phyloP scores from a whole-genome alignment of 2,329 filamentous ascomycete genomes.

The Aspergillus caelatus region DNA sequence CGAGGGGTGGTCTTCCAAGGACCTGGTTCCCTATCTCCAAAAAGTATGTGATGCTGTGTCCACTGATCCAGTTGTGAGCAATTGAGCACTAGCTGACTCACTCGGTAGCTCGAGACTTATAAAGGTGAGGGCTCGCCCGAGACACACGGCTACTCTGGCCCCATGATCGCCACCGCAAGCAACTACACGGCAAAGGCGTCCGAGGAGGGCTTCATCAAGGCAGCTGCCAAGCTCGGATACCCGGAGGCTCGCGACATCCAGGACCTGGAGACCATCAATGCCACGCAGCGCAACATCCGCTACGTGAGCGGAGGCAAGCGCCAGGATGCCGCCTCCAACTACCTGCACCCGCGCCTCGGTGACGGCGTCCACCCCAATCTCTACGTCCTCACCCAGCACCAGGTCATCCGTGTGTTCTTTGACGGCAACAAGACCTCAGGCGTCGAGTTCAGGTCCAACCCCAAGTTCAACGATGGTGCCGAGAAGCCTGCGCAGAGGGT shows the following conservation, averaged over 20 bases:
- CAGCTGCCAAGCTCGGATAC: background rate
- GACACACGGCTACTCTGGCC: background rate
- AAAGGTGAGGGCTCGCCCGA: background rate
- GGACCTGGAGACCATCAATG: conserved; percentile 3
- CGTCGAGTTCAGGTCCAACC: too few species aligned
- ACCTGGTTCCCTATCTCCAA: conserved; percentile 1
- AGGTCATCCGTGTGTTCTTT: too few species aligned
- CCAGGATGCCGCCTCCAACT: conserved; percentile 7
- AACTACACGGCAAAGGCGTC: background rate
- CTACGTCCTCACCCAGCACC: background rate
- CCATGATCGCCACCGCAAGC: background rate
- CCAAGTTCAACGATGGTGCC: too few species aligned
- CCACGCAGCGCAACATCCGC: conserved; percentile 1
- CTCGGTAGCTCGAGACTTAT: conserved; percentile 3
- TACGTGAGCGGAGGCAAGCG: conserved; percentile 2
- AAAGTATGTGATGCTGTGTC: background rate
- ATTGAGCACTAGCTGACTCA: background rate
- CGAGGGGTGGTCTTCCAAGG: conserved; percentile 1
- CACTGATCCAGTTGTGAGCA: background rate
- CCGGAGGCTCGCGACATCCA: background rate
- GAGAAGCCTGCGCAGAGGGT: too few species aligned
- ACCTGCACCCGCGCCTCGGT: conserved; percentile 5
- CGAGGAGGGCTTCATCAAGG: too few species aligned
- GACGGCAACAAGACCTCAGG: background rate
- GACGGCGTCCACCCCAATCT: conserved; percentile 7